Conservation (phyloP, 2,329 filamentous ascomycete species). For the Sordariomycetes sp. region DNA sequence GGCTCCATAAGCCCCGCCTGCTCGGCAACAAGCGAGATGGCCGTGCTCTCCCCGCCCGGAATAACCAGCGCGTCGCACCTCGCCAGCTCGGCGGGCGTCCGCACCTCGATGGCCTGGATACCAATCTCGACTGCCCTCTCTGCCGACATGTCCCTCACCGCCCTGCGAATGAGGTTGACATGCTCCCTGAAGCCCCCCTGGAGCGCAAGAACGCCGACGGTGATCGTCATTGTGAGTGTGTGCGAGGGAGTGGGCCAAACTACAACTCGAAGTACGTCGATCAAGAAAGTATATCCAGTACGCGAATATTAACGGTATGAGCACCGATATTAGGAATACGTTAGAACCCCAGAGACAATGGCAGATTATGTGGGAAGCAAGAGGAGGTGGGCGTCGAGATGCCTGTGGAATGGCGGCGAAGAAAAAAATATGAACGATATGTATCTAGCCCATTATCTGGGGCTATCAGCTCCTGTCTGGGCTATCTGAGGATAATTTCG, state of each 20-base stretch:
- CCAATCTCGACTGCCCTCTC: conserved; percentile 3
- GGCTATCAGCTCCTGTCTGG: too few species aligned
- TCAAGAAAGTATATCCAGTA: not conserved
- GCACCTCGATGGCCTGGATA: conserved; percentile 57
- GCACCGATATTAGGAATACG: too few species aligned
- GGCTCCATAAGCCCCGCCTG: conserved; percentile 73
- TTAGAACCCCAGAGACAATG: too few species aligned
- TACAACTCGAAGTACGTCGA: not conserved
- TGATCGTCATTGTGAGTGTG: conserved; percentile 18
- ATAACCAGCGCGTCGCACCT: conserved; percentile 75
- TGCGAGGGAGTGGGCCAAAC: not conserved
- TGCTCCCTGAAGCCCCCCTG: conserved; percentile 94
- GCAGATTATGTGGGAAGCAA: too few species aligned
- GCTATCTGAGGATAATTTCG: too few species aligned
- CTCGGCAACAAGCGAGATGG: conserved; percentile 78
- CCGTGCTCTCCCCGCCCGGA: conserved; percentile 89
- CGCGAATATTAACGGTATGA: not conserved
- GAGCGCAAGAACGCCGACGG: conserved; percentile 55
- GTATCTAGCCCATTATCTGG: too few species aligned
- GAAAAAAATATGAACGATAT: too few species aligned
- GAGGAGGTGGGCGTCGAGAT: too few species aligned
- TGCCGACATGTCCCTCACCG: conserved; percentile 35
- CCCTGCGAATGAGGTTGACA: conserved; percentile 58
- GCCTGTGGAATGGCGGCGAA: too few species aligned
- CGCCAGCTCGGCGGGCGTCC: conserved; percentile 57